Percentiles rank a stretch among this genome's conserved stretches.
These are phyloP conservation scores for Cadophora gregata DNA, from an alignment of 2,329 filamentous ascomycete genomes.

Conservation along the genomic window DNA sequence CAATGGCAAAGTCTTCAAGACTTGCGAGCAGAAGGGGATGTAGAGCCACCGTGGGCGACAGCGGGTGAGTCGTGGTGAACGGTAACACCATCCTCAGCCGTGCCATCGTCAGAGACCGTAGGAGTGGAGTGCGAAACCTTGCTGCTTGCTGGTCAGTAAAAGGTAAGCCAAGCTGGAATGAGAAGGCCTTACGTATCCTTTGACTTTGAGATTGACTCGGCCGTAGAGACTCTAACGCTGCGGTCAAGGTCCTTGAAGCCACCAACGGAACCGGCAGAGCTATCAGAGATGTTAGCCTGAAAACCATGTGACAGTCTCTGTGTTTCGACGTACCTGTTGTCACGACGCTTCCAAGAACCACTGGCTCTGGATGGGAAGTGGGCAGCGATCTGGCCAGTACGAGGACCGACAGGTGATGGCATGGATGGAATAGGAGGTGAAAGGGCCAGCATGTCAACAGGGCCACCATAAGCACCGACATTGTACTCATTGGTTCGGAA, in stretches of 20 bases:
- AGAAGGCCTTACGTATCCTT: conserved; percentile 39
- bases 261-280: conserved; percentile 33
- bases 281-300: conserved; percentile 24
- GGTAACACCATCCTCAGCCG: conserved; percentile 42
- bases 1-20: conserved; percentile 28
- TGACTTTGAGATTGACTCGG: conserved; percentile 38
- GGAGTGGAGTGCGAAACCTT: conserved; percentile 36
- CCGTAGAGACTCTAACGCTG: conserved; percentile 39
- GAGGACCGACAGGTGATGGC: conserved; percentile 40
- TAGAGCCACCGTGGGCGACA: conserved; percentile 36
- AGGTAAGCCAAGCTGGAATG: neutral
- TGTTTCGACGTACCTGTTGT: conserved; percentile 33
- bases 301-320: neutral
- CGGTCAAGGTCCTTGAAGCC: conserved; percentile 45
- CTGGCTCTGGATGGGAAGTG: conserved; percentile 42
- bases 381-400: conserved; percentile 42
- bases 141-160: conserved; percentile 27
- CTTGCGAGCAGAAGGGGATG: conserved; percentile 43
- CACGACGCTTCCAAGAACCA: conserved; percentile 44
- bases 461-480: conserved; percentile 69
- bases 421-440: conserved; percentile 50
- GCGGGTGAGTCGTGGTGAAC: conserved; percentile 43
- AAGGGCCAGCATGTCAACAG: conserved; percentile 54
- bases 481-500: conserved; percentile 98
- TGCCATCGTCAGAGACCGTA: conserved; percentile 44